A percentile compares a stretch with the other conserved stretches of the same genome.
Evolutionary conservation across 1,284 basidiomycete genomes (phyloP).

Genomic region (Amylostereum chailletii): DNA sequence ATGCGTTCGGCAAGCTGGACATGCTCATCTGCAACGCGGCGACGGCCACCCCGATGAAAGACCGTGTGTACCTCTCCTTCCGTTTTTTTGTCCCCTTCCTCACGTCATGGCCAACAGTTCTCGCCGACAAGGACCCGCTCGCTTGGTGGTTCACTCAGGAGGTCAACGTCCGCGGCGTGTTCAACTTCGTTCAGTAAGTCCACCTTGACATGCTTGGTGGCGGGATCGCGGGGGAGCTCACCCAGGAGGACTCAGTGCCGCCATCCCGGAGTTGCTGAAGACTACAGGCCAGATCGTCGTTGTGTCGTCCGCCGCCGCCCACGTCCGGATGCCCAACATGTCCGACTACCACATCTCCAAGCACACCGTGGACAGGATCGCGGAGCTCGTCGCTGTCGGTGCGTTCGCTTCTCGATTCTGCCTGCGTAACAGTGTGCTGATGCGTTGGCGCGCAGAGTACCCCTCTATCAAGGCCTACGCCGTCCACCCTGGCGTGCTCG

Average conservation of each 20-base stretch:
- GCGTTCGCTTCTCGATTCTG: neutral
- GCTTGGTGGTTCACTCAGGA: slow-evolving; percentile 1
- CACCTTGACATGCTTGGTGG: neutral
- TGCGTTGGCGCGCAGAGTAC: neutral
- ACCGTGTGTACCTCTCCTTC: neutral
- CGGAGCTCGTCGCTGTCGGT: neutral
- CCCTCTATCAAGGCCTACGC: neutral
- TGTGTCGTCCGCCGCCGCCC: neutral
- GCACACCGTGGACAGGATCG: neutral
- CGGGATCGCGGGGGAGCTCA: neutral
- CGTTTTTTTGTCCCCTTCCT: neutral
- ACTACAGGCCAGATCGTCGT: neutral
- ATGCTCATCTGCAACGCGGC: neutral
- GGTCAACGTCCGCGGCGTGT: neutral
- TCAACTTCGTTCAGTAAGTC: neutral
- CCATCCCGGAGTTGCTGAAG: neutral
- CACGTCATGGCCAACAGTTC: neutral
- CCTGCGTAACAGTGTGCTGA: neutral
- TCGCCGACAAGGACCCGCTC: neutral
- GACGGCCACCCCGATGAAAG: neutral
- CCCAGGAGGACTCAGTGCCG: neutral
- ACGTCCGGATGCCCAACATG: neutral
- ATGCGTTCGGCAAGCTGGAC: neutral
- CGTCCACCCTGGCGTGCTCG: neutral
- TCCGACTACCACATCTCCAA: neutral